Base-by-base conservation (phyloP, 495 filamentous ascomycete species). In the Copromyces sp. region DNA sequence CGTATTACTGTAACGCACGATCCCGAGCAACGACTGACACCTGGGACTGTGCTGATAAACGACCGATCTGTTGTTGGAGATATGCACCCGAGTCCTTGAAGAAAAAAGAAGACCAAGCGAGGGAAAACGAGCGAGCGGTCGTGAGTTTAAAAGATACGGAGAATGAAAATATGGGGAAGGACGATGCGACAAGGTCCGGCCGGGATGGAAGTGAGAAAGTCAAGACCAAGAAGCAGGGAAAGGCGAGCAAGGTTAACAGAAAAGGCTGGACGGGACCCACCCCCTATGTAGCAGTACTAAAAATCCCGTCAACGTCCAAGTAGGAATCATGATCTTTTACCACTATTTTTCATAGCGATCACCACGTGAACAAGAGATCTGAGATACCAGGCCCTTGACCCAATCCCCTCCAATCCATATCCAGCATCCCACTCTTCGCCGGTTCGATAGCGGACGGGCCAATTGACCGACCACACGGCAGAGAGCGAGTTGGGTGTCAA, bases 21-120 rank as follows among this genome's bases (percentile, higher is more conserved):
- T 37, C 3, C 45, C 45, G 45, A 53, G 45, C 20, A 12, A 45
- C 44, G 44, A 45, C n/a, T 45, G 44, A 45, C 44, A 45, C 17
- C 9, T 12, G 45, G 20, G 45, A 53, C 45, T 53, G 45, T 53
- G 45, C 45, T 59, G 47, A 59, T 59, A 29, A 47, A 61, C 41
- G 41, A 71, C 24, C 65, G 68, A 29, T 70, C 20, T 40, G 39
- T 39, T 37, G 68, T 53, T 65, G 70, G 47, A 65, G 39, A 32
- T 61, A 69, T 69, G 47, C 42, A 38, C 71, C 71, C 47, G 24
- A 59, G 47, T 24, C 47, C 47, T 59, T 59, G 47, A 42, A 42
- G n/a, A 6, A 24, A 70, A 70, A 73, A 70, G 68, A 61, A 69
- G 68, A 32, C 61, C 44, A 72, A 72, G 65, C 47, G 35, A 24